phyloP scores from a whole-genome alignment of 371 early-diverging fungal genomes.

The Mucor circinelloides region DNA sequence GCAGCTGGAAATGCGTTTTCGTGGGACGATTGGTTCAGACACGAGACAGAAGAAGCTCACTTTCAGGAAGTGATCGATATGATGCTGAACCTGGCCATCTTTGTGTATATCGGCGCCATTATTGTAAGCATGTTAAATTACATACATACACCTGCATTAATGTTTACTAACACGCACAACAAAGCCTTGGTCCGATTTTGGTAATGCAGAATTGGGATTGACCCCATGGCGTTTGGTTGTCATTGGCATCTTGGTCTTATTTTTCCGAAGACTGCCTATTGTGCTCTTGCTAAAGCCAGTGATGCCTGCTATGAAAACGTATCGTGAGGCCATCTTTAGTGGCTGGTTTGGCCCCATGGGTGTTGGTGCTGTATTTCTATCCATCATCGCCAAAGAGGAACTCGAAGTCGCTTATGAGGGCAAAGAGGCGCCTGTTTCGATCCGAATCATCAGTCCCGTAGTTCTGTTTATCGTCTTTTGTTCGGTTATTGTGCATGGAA shows the following conservation, averaged over 20 bases:
- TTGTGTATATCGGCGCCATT: constrained; percentile 91
- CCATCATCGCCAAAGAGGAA: constrained; percentile 61
- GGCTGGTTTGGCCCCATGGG: constrained; percentile 98
- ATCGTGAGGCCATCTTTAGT: constrained; percentile 86
- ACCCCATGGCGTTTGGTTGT: constrained; percentile 73
- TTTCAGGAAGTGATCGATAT: constrained; percentile 94
- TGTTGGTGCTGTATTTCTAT: constrained; percentile 82
- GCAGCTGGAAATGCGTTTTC: constrained; percentile 90
- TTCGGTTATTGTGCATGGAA: constrained; percentile 81
- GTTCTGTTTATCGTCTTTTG: constrained; percentile 76
- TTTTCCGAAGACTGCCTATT: constrained; percentile 84
- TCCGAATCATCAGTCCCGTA: constrained; percentile 58
- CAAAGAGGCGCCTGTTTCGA: constrained; percentile 25
- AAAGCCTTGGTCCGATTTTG: constrained; percentile 76
- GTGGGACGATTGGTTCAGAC: constrained; percentile 91
- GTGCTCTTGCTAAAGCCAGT: constrained; percentile 65
- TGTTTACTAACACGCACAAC: background rate
- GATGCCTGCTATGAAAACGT: constrained; percentile 76
- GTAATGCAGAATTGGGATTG: constrained; percentile 51
- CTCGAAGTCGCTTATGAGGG: constrained; percentile 30
- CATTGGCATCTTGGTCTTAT: constrained; percentile 70
- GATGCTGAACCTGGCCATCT: constrained; percentile 88
- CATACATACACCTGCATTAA: background rate
- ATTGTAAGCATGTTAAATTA: constrained; percentile 50
- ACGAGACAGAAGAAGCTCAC: constrained; percentile 84